Percentiles rank a stretch among this genome's conserved stretches.
Evolutionary conservation across 225 moss, liverwort and hornwort species (phyloP).

Genomic region (Marchantia paleacea): DNA sequence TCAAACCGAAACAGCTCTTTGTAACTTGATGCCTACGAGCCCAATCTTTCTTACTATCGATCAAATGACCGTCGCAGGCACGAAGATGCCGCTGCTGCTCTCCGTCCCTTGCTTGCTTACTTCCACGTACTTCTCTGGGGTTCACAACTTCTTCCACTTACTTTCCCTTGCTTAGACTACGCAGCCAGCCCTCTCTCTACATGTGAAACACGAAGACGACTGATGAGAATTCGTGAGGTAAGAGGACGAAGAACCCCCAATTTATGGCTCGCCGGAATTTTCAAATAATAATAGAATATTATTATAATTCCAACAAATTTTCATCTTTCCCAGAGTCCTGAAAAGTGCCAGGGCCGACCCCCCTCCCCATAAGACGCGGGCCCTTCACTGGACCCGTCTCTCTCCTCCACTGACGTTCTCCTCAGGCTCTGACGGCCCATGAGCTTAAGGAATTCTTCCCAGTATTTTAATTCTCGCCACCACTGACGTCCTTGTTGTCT

Average conservation of each 20-base stretch:
- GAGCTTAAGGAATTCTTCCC: not conserved
- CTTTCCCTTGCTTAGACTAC: not conserved
- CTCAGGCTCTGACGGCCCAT: not conserved
- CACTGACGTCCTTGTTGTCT: not conserved
- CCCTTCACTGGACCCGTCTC: not conserved
- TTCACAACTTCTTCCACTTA: not conserved
- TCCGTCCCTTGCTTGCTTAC: not conserved
- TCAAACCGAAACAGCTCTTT: too few species aligned
- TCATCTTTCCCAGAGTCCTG: not conserved
- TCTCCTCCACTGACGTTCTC: not conserved
- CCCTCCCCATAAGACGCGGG: not conserved
- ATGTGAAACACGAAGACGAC: too few species aligned
- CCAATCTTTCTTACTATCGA: not conserved
- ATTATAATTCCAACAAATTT: not conserved
- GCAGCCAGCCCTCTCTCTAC: too few species aligned
- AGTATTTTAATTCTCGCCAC: not conserved
- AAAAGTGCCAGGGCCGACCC: not conserved
- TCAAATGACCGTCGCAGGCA: not conserved
- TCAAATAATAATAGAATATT: not conserved
- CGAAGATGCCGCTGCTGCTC: not conserved
- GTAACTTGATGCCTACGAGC: too few species aligned
- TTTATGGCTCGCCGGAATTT: constrained; percentile 4
- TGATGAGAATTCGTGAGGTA: not conserved
- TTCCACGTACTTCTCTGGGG: not conserved
- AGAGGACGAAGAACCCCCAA: not conserved